These are phyloP conservation scores for Cetraspora pellucida DNA, from an alignment of 192 early-diverging fungal genomes.

Conservation along the genomic window DNA sequence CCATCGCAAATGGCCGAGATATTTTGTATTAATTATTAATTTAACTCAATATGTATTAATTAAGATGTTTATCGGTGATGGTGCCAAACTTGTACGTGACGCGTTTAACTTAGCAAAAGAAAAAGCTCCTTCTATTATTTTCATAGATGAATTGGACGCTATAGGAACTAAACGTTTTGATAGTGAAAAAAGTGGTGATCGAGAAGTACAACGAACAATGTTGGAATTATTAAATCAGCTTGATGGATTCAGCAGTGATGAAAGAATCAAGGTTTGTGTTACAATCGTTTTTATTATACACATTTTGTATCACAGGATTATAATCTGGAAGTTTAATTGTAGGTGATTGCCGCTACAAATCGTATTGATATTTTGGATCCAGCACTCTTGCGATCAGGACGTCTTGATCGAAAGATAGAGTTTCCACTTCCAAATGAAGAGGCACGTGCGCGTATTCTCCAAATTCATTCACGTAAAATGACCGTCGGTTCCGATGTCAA, in stretches of 20 bases:
- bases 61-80: constrained; percentile 97
- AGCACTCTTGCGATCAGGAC: constrained; percentile 84
- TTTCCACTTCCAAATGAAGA: constrained; percentile 92
- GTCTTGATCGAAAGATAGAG: constrained; percentile 92
- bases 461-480: constrained; percentile 99
- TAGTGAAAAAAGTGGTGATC: constrained; percentile 95
- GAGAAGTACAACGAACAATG: constrained; percentile 99
- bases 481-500: constrained; percentile 92
- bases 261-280: constrained; percentile 85
- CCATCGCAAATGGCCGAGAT: too few species aligned
- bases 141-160: constrained; percentile 98
- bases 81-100: constrained; percentile 95
- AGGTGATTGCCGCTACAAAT: constrained; percentile 98
- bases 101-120: constrained; percentile 97
- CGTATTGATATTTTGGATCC: constrained; percentile 92
- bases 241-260: constrained; percentile 94
- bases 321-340: constrained; percentile 37
- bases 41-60: background rate
- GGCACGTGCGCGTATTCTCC: constrained; percentile 91
- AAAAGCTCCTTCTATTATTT: constrained; percentile 98
- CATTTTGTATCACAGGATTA: background rate
- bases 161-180: constrained; percentile 99
- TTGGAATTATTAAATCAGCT: constrained; percentile 97
- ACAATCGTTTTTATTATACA: background rate
- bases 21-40: background rate